Percentiles rank a stretch among this genome's conserved stretches.
phyloP scores from a whole-genome alignment of 345 rosid genomes.

The Firmiana major region DNA sequence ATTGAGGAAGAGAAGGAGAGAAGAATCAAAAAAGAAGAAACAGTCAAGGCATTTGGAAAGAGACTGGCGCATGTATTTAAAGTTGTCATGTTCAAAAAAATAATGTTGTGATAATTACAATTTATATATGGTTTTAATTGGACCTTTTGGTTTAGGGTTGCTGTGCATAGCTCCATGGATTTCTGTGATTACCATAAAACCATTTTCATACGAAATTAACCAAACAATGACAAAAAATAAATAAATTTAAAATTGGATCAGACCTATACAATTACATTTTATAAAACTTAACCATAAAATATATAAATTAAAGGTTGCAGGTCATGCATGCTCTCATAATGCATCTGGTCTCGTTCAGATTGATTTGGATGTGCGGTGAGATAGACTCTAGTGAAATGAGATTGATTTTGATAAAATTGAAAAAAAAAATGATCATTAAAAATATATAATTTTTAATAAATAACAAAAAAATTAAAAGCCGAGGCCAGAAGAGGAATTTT shows the following conservation, averaged over 20 bases:
- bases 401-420: no score
- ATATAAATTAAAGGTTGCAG: background rate
- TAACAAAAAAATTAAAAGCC: no score
- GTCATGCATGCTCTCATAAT: background rate
- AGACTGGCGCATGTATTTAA: background rate
- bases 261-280: background rate
- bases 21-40: background rate
- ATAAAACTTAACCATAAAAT: background rate
- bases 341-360: no score
- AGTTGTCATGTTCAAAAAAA: background rate
- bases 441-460: no score
- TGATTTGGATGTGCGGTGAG: no score
- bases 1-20: background rate
- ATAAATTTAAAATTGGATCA: background rate
- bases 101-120: background rate
- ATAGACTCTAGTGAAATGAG: no score
- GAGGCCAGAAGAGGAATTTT: no score
- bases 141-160: background rate
- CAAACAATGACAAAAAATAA: background rate
- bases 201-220: background rate
- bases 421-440: no score
- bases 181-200: background rate
- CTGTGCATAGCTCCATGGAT: background rate
- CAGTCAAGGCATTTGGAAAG: background rate
- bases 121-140: background rate